These are phyloP conservation scores for Picochlorum sp. DNA, from an alignment of 139 green algal species.

Conservation along the genomic window DNA sequence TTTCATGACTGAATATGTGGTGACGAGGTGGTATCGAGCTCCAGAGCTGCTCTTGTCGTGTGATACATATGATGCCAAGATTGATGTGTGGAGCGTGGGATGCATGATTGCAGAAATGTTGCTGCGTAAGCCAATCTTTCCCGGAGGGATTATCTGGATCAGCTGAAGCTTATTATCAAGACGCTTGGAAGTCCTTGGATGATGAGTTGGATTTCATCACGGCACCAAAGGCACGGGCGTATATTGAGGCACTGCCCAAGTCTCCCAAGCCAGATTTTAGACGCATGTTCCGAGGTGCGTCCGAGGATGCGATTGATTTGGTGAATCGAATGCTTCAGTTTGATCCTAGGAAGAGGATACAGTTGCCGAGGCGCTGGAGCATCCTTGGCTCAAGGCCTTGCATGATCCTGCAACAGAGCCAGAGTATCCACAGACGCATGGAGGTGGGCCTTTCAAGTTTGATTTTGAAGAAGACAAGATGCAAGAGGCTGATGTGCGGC, in stretches of 20 bases:
- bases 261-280: slow-evolving; percentile 30
- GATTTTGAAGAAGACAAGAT: slow-evolving; percentile 86
- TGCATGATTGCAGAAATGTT: slow-evolving; percentile 93
- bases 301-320: slow-evolving; percentile 67
- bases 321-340: slow-evolving; percentile 89
- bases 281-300: slow-evolving; percentile 66
- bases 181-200: slow-evolving; percentile 79
- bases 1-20: slow-evolving; percentile 96
- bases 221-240: slow-evolving; percentile 65
- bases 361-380: slow-evolving; percentile 72
- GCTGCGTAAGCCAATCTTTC: slow-evolving; percentile 73
- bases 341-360: slow-evolving; percentile 72
- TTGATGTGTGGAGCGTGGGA: slow-evolving; percentile 74
- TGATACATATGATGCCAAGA: slow-evolving; percentile 70
- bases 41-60: slow-evolving; percentile 88
- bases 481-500: slow-evolving; percentile 52
- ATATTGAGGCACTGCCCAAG: slow-evolving; percentile 67
- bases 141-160: slow-evolving; percentile 88
- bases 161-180: slow-evolving; percentile 87
- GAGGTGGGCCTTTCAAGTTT: slow-evolving; percentile 56
- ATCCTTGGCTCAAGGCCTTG: slow-evolving; percentile 81
- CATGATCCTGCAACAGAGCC: slow-evolving; percentile 74
- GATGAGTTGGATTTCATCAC: slow-evolving; percentile 86
- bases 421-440: slow-evolving; percentile 17
- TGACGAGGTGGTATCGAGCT: slow-evolving; percentile 92